Evolutionary conservation across 2,329 filamentous ascomycete species (phyloP), one percentile per base, ranked within the genome.

Genomic region (Geosmithia flava): DNA sequence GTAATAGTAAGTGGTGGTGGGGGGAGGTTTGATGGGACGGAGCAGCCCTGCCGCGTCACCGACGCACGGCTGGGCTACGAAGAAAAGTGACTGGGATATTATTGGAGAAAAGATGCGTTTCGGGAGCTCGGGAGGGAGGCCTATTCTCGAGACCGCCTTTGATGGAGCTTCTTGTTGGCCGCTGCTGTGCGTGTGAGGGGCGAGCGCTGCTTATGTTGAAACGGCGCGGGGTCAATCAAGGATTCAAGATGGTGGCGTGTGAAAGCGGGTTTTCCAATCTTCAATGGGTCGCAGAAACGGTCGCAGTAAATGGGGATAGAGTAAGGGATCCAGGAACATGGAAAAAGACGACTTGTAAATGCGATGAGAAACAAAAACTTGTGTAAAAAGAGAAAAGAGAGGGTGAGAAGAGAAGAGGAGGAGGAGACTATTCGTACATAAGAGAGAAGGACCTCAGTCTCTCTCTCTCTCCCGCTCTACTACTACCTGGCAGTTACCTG

Each of bases 241-340:
- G 20, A 29, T 15, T 20, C 27, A 44, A 44, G 42, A 44, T 29
- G n/a, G 20, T 44, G 20, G 42, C 33, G 33, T 37, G 33, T 11
- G 33, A 27, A 27, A 37, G 33, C 33, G 47, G 47, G 23, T 27
- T 27, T 27, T n/a, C n/a, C 16, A 33, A 27, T 49, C 51, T 54
- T 52, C 55, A 55, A 51, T 46, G 48, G 58, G 58, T 56, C 58
- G 58, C 58, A 60, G 56, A 58, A 57, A 58, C 52, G 58, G 58
- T 49, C 58, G 54, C 54, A 48, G 44, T 8, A 27, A 27, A 5
- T 4, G 23, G 23, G 50, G 52, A 56, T 55, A 55, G 40, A 42
- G 20, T 10, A 42, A 4, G 13, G 42, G 43, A 40, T 45, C 42
- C 20, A 20, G 17, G 45, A 49, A 42, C 43, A 50, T 33, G 46